Evolutionary conservation across 164 flowering plant genomes (phyloP), one percentile per base, ranked within the genome.

Genomic region (Dillenia turbinata): DNA sequence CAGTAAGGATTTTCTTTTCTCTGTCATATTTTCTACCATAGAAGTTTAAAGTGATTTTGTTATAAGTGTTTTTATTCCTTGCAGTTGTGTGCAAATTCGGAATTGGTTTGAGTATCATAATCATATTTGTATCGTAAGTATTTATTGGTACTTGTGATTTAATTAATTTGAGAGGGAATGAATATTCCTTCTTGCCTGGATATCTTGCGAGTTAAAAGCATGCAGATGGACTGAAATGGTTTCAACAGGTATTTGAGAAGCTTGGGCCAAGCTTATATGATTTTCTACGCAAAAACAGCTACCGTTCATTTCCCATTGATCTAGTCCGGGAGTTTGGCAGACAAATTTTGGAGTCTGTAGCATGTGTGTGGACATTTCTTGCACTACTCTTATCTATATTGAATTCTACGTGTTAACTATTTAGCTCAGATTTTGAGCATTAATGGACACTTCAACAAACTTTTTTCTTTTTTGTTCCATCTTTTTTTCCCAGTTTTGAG

Each of bases 81-180:
- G 98, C 98, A 93, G 97, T 85, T 93, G 97, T 85, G 98, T 93
- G 79, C 98, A 93, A 90, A 88, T 93, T 71, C 93, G 94, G 91
- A 86, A 90, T 83, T 92, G 98, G 96, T 92, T 92, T 90, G 98
- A 92, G 90, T 92, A 92, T 90, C 98, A 97, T 87, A 92, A 92
- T 84, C 98, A 92, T 88, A 87, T 92, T 71, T 90, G 98, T 87
- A 88, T 90, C 75, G 98, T 93, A 93, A 90, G 97, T 92, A 83
- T 85, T 66, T 75, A 72, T 74, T 78, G 70, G 71, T 77, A 67
- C 66, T 78, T 79, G 53, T 68, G 17, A 69, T 79, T 80, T 77
- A 60, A 72, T 84, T 79, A 52, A 72, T 83, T 79, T 77, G 69
- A 65, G 68, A 74, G 64, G 79, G 66, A 56, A 47, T 74, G 60